phyloP scores from a whole-genome alignment of 805 yeast species.

The Yarrowia bubula region DNA sequence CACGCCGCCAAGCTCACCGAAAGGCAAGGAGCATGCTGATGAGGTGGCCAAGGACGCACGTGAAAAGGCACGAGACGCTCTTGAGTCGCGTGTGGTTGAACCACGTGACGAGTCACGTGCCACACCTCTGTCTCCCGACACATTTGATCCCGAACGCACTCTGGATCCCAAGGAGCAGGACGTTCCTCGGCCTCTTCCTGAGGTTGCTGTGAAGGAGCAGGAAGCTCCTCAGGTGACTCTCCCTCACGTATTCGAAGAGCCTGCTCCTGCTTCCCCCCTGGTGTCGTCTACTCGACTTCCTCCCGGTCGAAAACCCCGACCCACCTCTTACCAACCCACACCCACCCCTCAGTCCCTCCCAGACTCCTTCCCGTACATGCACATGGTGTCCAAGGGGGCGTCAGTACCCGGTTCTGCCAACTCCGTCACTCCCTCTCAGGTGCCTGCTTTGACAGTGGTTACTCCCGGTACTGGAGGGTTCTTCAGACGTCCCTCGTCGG shows the following conservation, averaged over 20 bases:
- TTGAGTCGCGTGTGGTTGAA: no score
- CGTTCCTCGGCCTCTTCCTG: not conserved
- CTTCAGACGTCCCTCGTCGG: slow-evolving; percentile 5
- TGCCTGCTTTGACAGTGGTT: not conserved
- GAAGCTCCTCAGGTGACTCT: not conserved
- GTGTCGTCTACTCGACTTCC: slow-evolving; percentile 14
- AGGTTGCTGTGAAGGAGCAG: not conserved
- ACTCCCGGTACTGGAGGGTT: not conserved
- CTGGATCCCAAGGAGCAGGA: no score
- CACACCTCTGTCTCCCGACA: no score
- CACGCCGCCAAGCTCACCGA: slow-evolving; percentile 29
- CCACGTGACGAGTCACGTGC: no score
- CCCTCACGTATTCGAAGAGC: not conserved
- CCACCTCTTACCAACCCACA: slow-evolving; percentile 41
- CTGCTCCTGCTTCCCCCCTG: not conserved
- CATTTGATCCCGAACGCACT: no score
- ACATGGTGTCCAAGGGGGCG: slow-evolving; percentile 5
- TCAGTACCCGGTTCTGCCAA: slow-evolving; percentile 17
- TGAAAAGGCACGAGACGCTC: no score
- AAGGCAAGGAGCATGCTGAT: no score
- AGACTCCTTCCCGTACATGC: slow-evolving; percentile 21
- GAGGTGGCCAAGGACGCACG: no score
- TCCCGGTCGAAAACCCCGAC: slow-evolving; percentile 39
- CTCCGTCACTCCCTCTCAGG: not conserved
- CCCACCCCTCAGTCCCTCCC: slow-evolving; percentile 16